Evolutionary conservation across 805 yeast species (phyloP), one percentile per base, ranked within the genome.

Genomic region (Priceomyces medius): DNA sequence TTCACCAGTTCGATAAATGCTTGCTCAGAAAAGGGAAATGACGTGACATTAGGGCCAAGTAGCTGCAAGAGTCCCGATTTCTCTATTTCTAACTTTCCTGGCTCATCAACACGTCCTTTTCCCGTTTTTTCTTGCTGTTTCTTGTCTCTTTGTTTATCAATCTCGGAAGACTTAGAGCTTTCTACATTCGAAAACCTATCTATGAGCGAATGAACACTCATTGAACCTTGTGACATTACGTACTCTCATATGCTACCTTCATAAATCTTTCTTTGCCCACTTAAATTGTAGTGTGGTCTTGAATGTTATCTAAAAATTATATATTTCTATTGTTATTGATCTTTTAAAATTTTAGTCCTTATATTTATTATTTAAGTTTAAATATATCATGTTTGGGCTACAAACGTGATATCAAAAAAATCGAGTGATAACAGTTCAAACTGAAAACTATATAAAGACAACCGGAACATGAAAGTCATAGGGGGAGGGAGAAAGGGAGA

Each of bases 1-100:
- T 73, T 71, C 27, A 88, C 61, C 0, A 88, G 81, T 47, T 76
- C 79, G 19, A 69, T 58, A 20, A 82, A 69, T 3, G 88, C 74
- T 7, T 71, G 68, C 41, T 83, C 85, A 6, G 83, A 65, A 51
- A 67, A 73, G 0, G 81, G 79, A 77, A 84, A 80, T 26, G 64
- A 58, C 6, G 68, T 54, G 10, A 78, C 66, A 21, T 75, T 68
- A 3, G 79, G 67, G 1, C 88, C 89, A 27, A 84, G 61, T 7
- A 82, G 55, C 3, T 63, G 43, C 8, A 64, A 46, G 9, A 65
- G 51, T 3, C 58, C 58, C 7, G 50, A 27, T 35, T 48, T 35
- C 34, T 40, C 44, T 31, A 39, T 20, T 20, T 16, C 24, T 7
- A 16, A 41, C 7, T 28, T 37, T 16, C 27, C 39, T 5, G 21